Evolutionary conservation across 805 yeast genomes (phyloP).

Genomic region (Ogataea siamensis): DNA sequence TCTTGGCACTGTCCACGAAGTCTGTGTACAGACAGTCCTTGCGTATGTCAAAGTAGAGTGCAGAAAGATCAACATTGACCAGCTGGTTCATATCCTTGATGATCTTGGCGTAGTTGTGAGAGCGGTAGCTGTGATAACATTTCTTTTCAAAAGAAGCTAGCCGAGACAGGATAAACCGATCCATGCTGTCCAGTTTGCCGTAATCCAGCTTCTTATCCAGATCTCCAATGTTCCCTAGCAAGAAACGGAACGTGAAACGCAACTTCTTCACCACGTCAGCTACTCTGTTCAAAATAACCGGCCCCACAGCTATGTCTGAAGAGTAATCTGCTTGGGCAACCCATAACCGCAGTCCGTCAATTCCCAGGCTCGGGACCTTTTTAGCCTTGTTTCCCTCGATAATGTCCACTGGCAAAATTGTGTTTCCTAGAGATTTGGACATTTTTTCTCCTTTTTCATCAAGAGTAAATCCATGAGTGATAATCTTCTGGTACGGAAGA

Average conservation of each 20-base stretch:
- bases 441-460: slow-evolving; percentile 85
- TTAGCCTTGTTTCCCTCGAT: slow-evolving; percentile 56
- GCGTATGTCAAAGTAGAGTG: slow-evolving; percentile 80
- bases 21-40: slow-evolving; percentile 88
- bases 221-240: slow-evolving; percentile 72
- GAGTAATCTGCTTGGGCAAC: slow-evolving; percentile 87
- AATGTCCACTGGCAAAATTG: slow-evolving; percentile 64
- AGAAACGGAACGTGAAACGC: slow-evolving; percentile 73
- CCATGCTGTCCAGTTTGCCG: slow-evolving; percentile 44
- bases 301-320: slow-evolving; percentile 72
- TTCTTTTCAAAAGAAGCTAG: slow-evolving; percentile 45
- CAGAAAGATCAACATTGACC: slow-evolving; percentile 71
- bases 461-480: slow-evolving; percentile 92
- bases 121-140: slow-evolving; percentile 46
- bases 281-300: slow-evolving; percentile 68
- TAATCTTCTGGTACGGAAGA: slow-evolving; percentile 66
- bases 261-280: slow-evolving; percentile 79
- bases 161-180: slow-evolving; percentile 60
- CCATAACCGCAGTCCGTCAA: slow-evolving; percentile 89
- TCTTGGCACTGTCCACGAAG: slow-evolving; percentile 39
- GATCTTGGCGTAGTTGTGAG: slow-evolving; percentile 66
- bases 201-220: slow-evolving; percentile 36
- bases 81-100: slow-evolving; percentile 67
- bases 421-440: slow-evolving; percentile 92
- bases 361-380: slow-evolving; percentile 65